phyloP scores from a whole-genome alignment of 805 yeast genomes.

The Pichia rugopelliculosa region DNA sequence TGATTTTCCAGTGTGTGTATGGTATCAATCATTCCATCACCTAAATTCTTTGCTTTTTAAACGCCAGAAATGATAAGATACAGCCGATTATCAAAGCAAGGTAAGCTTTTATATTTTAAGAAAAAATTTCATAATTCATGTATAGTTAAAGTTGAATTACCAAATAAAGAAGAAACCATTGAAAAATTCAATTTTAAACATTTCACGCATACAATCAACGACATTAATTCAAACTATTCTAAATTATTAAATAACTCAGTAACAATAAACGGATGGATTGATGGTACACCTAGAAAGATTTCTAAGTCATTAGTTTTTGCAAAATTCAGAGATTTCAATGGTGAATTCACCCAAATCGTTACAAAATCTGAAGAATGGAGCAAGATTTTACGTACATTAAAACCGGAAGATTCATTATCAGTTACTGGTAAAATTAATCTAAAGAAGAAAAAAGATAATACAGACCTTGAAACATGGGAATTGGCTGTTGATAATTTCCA shows the following conservation, averaged over 20 bases:
- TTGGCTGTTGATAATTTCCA: slow-evolving; percentile 44
- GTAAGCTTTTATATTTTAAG: not conserved
- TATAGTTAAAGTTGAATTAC: slow-evolving; percentile 7
- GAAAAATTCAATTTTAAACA: slow-evolving; percentile 25
- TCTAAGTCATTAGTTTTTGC: slow-evolving; percentile 65
- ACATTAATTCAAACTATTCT: slow-evolving; percentile 11
- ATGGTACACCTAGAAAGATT: slow-evolving; percentile 62
- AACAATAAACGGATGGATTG: slow-evolving; percentile 76
- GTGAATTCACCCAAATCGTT: slow-evolving; percentile 56
- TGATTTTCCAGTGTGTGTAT: not conserved
- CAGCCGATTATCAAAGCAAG: not conserved
- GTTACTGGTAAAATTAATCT: slow-evolving; percentile 48
- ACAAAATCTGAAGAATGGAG: slow-evolving; percentile 33
- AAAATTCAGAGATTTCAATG: slow-evolving; percentile 64
- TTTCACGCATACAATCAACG: slow-evolving; percentile 22
- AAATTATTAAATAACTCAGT: slow-evolving; percentile 25
- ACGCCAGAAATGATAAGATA: not conserved
- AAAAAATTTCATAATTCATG: not conserved
- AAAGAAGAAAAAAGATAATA: slow-evolving; percentile 25
- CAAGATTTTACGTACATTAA: slow-evolving; percentile 35
- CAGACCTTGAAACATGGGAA: slow-evolving; percentile 40
- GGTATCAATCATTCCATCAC: not conserved
- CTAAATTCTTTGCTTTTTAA: not conserved
- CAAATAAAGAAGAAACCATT: slow-evolving; percentile 16
- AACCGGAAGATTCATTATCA: slow-evolving; percentile 69